These are phyloP conservation scores for Halenospora varia DNA, from an alignment of 495 filamentous ascomycete species.

Conservation along the genomic window DNA sequence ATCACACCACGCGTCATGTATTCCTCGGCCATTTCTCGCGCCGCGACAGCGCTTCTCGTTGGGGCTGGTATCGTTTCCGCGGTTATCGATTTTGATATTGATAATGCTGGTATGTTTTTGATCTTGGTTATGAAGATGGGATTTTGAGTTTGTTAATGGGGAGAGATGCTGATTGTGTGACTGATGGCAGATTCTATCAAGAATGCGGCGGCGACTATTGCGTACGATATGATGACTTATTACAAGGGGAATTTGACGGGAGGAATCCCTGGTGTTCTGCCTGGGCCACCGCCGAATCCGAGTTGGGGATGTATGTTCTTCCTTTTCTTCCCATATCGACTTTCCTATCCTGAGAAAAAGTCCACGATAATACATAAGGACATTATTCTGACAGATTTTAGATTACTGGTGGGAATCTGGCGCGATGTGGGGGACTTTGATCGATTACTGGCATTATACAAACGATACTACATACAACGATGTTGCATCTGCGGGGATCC, in stretches of 20 bases:
- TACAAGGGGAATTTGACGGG: slow-evolving; percentile 61
- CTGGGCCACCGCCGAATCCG: slow-evolving; percentile 43
- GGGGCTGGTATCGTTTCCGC: slow-evolving; percentile 13
- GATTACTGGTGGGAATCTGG: slow-evolving; percentile 75
- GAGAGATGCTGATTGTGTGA: too few relatives aligned
- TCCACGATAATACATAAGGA: neutral
- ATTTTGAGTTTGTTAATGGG: too few relatives aligned
- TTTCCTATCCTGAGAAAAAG: slow-evolving; percentile 14
- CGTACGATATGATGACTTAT: slow-evolving; percentile 59
- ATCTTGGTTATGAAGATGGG: too few relatives aligned
- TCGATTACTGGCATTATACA: slow-evolving; percentile 78
- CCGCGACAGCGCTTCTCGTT: slow-evolving; percentile 21
- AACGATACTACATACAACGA: slow-evolving; percentile 68
- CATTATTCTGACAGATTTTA: slow-evolving; percentile 7
- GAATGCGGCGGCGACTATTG: slow-evolving; percentile 54
- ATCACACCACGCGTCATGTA: too few relatives aligned
- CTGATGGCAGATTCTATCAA: slow-evolving; percentile 65
- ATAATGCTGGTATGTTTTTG: slow-evolving; percentile 10
- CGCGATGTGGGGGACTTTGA: slow-evolving; percentile 67
- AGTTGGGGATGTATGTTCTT: slow-evolving; percentile 43
- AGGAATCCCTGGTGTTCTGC: slow-evolving; percentile 60
- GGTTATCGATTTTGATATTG: slow-evolving; percentile 18
- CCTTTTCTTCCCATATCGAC: too few relatives aligned
- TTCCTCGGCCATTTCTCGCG: slow-evolving; percentile 17
- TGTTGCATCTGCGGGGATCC: slow-evolving; percentile 55